Evolutionary conservation across 1,139 yeast genomes (phyloP).

Genomic region (Saccharomyces hybrid): DNA sequence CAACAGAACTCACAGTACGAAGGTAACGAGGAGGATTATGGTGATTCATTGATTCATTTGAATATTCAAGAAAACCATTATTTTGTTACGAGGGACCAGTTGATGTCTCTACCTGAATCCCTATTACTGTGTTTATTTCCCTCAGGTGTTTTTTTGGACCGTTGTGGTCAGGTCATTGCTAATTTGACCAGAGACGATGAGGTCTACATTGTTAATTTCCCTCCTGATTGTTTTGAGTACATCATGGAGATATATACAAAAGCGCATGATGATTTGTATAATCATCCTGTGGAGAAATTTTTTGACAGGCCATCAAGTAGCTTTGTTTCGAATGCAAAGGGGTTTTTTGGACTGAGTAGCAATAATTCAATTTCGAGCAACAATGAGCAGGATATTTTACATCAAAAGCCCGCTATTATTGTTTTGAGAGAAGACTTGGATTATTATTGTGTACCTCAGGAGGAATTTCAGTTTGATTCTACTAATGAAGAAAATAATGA

Average conservation of each 20-base stretch:
- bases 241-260: conserved; percentile 51
- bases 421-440: conserved; percentile 92
- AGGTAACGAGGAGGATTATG: conserved; percentile 40
- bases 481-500: conserved; percentile 26
- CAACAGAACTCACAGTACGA: conserved; percentile 10
- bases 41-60: conserved; percentile 58
- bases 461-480: conserved; percentile 34
- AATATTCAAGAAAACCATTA: conserved; percentile 65
- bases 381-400: conserved; percentile 51
- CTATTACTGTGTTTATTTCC: conserved; percentile 82
- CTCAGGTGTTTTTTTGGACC: conserved; percentile 78
- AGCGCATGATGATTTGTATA: conserved; percentile 29
- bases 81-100: conserved; percentile 76
- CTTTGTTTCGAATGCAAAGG: conserved; percentile 36
- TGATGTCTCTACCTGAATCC: conserved; percentile 87
- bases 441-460: conserved; percentile 72
- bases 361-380: conserved; percentile 23
- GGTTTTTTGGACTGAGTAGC: conserved; percentile 25
- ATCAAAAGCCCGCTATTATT: conserved; percentile 82
- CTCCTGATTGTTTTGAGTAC: conserved; percentile 79
- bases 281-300: conserved; percentile 27
- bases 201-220: conserved; percentile 68
- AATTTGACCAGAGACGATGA: conserved; percentile 70
- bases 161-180: conserved; percentile 65
- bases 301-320: conserved; percentile 17